Evolutionary conservation across 192 early-diverging fungal genomes (phyloP).

Genomic region (Diversispora epigaea): DNA sequence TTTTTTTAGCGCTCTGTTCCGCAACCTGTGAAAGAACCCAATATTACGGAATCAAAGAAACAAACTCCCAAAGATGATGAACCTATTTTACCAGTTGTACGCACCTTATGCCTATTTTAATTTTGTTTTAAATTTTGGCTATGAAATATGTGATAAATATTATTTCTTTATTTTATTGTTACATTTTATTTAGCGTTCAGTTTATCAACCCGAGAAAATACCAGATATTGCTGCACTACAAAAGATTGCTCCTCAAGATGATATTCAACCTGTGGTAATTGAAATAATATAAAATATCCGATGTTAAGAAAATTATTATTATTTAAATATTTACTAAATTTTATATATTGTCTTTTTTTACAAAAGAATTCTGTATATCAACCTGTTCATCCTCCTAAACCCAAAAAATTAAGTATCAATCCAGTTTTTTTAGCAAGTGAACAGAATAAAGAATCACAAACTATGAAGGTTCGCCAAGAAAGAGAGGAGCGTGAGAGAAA

Average conservation of each 20-base stretch:
- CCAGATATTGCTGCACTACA: constrained; percentile 58
- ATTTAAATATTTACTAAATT: neutral
- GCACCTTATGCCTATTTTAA: neutral
- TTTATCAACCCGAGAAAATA: constrained; percentile 57
- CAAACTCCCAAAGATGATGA: constrained; percentile 40
- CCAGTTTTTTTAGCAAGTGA: constrained; percentile 29
- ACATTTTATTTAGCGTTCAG: constrained; percentile 42
- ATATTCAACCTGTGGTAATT: constrained; percentile 41
- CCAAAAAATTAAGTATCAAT: constrained; percentile 34
- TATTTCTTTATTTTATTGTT: neutral
- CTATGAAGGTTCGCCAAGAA: constrained; percentile 36
- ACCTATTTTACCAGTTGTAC: constrained; percentile 42
- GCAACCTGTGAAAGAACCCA: constrained; percentile 56
- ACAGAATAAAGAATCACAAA: constrained; percentile 29
- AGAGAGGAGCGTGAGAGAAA: constrained; percentile 36
- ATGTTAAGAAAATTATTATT: neutral
- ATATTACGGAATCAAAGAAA: constrained; percentile 54
- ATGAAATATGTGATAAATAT: neutral
- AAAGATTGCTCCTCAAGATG: constrained; percentile 47
- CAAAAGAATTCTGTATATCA: constrained; percentile 39
- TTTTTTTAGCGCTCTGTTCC: constrained; percentile 53
- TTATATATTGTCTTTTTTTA: neutral
- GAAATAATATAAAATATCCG: neutral
- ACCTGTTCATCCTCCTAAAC: constrained; percentile 40
- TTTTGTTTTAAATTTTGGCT: neutral